Evolutionary conservation across 2,329 filamentous ascomycete genomes (phyloP), one percentile per base, ranked within the genome.

Genomic region (Neobulgaria alba): DNA sequence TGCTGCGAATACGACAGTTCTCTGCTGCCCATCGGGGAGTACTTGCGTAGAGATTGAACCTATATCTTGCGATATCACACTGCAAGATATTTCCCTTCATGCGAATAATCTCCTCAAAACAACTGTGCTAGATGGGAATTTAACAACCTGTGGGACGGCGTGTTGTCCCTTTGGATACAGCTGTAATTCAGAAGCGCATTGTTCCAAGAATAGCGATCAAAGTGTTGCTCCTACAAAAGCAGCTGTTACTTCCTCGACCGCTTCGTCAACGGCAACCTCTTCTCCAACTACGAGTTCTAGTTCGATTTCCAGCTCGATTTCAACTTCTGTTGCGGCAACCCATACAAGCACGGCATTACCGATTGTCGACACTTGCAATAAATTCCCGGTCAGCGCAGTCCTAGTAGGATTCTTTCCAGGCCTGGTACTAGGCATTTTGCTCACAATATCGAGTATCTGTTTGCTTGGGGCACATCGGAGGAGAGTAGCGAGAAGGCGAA

Each of bases 101-200:
- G 77, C 78, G 9, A 62, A 67, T 18, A 77, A 77, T 21, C 67
- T 72, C 19, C 65, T 87, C 53, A 84, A 86, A 62, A 82, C 83
- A 0, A 76, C 74, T 8, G 70, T 76, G 7, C 72, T 83, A 20
- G 66, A 67, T 14, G 67, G 71, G 8, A 62, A 66, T 9, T 65
- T 88, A 10, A 61, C 64, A 2, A 67, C 62, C 15, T 88, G 84
- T 52, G 79, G 72, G 10, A 57, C 53, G 14, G 60, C 47, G 39
- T 89, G 83, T 61, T 89, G 84, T 57, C 83, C 84, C 0, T 79
- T 80, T 59, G 84, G 84, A 2, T 88, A 81, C 62, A 63, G 66
- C 1, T 89, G 84, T 38, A 63, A 63, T 31, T 29, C 20, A 1
- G 33, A 39, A 17, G 42, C 39, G 1, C 59, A 64, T 46, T 87